Percentiles rank a stretch among this genome's conserved stretches.
Evolutionary conservation across 495 filamentous ascomycete species (phyloP).

Genomic region (Parmelia sp.): DNA sequence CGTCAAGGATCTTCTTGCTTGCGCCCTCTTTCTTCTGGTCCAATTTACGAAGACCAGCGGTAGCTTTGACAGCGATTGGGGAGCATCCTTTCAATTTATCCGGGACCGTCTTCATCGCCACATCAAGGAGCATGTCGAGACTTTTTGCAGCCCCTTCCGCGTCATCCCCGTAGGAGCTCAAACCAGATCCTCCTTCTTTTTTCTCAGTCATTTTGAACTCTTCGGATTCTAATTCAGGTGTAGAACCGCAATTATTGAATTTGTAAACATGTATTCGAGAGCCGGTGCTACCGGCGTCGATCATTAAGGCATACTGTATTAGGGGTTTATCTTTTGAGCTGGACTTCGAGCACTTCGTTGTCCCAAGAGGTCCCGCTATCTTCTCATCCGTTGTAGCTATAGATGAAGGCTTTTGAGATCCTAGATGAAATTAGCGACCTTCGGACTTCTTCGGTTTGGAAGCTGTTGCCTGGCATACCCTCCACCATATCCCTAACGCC

Average conservation of each 20-base stretch:
- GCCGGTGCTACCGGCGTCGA: constrained; percentile 95
- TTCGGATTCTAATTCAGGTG: constrained; percentile 91
- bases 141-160: constrained; percentile 82
- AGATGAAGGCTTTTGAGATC: constrained; percentile 7
- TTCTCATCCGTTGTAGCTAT: background rate
- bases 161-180: constrained; percentile 80
- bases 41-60: constrained; percentile 74
- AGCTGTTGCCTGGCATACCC: background rate
- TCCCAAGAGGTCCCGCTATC: constrained; percentile 26
- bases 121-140: constrained; percentile 79
- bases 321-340: constrained; percentile 80
- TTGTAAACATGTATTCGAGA: constrained; percentile 97
- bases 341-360: constrained; percentile 73
- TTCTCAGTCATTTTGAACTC: constrained; percentile 84
- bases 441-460: background rate
- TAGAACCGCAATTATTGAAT: constrained; percentile 96
- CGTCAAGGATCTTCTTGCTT: constrained; percentile 75
- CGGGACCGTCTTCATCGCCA: constrained; percentile 74
- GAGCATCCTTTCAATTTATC: constrained; percentile 81
- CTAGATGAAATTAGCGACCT: background rate
- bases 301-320: constrained; percentile 96
- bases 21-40: constrained; percentile 59
- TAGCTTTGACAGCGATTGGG: constrained; percentile 92
- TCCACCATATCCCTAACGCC: constrained; percentile 34
- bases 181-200: constrained; percentile 67